phyloP scores from a whole-genome alignment of 31 red algal species.

The Endocladia muricata region DNA sequence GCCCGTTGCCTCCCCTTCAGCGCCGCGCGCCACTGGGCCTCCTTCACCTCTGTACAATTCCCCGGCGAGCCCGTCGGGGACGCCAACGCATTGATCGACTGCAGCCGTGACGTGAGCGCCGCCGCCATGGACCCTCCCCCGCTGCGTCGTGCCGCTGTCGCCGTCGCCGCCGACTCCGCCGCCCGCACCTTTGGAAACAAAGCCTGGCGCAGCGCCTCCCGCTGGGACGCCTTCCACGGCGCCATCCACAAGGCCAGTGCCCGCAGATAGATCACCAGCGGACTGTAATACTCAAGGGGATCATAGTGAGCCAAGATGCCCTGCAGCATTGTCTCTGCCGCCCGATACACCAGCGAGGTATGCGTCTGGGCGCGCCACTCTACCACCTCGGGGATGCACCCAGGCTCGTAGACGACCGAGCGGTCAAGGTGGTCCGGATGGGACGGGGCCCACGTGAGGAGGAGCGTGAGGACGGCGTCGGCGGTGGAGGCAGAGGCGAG shows the following conservation, averaged over 20 bases:
- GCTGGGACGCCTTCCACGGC: constrained; percentile 24
- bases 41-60: constrained; percentile 29
- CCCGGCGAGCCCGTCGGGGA: constrained; percentile 32
- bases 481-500: constrained; percentile 21
- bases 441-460: constrained; percentile 19
- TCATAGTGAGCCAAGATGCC: constrained; percentile 22
- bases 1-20: not conserved
- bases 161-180: not conserved
- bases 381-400: not conserved
- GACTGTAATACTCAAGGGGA: not conserved
- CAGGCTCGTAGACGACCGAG: not conserved
- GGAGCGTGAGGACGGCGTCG: constrained; percentile 31
- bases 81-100: constrained; percentile 32
- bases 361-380: constrained; percentile 8
- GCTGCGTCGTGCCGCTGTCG: constrained; percentile 4
- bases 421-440: constrained; percentile 27
- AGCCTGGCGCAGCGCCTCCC: not conserved
- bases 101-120: constrained; percentile 28
- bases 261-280: constrained; percentile 29
- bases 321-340: constrained; percentile 19
- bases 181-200: constrained; percentile 28
- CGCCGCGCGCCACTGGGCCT: constrained; percentile 24
- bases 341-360: constrained; percentile 21
- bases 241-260: constrained; percentile 43
- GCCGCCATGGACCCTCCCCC: no score